phyloP scores from a whole-genome alignment of 768 basidiomycete species.

The Hemileccinum impolitum region DNA sequence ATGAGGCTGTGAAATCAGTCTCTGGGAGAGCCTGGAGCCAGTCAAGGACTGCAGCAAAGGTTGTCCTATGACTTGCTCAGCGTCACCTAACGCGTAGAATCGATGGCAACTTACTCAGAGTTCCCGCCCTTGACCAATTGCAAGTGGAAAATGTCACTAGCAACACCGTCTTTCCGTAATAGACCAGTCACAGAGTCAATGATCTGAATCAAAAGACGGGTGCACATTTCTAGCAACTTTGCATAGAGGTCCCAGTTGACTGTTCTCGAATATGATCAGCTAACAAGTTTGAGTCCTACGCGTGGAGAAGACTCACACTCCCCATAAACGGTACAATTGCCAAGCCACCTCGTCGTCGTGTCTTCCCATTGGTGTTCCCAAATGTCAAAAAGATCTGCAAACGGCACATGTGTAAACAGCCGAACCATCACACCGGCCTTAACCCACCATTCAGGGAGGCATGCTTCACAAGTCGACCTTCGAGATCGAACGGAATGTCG shows the following conservation, averaged over 20 bases:
- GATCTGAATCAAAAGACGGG: slow-evolving; percentile 40
- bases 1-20: slow-evolving; percentile 9
- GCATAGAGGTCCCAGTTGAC: slow-evolving; percentile 58
- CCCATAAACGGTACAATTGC: slow-evolving; percentile 31
- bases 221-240: slow-evolving; percentile 39
- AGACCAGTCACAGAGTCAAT: slow-evolving; percentile 29
- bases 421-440: slow-evolving; percentile 12
- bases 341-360: slow-evolving; percentile 17
- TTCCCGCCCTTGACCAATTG: slow-evolving; percentile 32
- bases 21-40: slow-evolving; percentile 26
- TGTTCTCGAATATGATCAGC: slow-evolving; percentile 22
- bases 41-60: slow-evolving; percentile 21
- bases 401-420: not conserved
- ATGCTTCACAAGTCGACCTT: slow-evolving; percentile 52
- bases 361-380: slow-evolving; percentile 26
- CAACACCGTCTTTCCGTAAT: slow-evolving; percentile 22
- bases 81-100: not conserved
- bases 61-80: slow-evolving; percentile 18
- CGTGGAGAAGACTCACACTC: slow-evolving; percentile 39
- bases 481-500: slow-evolving; percentile 47
- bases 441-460: slow-evolving; percentile 46
- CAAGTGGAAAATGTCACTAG: slow-evolving; percentile 35
- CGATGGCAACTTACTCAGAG: slow-evolving; percentile 36
- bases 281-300: not conserved
- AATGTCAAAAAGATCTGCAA: slow-evolving; percentile 24